Evolutionary conservation across 352 stramenopile genomes (phyloP), one percentile per base, ranked within the genome.

Genomic region (Pythium rhizo-oryzae): DNA sequence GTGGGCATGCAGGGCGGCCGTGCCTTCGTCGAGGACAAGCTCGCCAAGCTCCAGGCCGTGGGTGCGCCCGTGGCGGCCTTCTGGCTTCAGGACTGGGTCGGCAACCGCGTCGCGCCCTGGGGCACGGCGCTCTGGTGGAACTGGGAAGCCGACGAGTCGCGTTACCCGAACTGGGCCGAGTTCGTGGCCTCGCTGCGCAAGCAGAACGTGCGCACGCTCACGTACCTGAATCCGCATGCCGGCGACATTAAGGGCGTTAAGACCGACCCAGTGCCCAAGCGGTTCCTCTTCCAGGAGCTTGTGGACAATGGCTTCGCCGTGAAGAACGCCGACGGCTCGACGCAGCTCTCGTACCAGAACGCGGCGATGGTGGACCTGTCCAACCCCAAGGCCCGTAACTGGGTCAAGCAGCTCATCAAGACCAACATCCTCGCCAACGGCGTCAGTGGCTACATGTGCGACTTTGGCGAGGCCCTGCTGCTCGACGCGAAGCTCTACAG

Each of bases 391-490:
- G 58, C 58, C 44, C 58, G 58, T 30, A 44, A 64, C 21, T 64
- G 44, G 58, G 58, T 64, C 58, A 64, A 64, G 44, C 43, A 52
- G 58, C 44, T 64, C 25, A 54, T 64, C 58, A 64, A 64, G 58
- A 56, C 58, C 43, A 64, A 64, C 47, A 64, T 64, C 58, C 25
- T 64, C 5, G 43, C 43, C 24, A 64, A 56, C n/a, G 58, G 58
- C 12, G 58, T 64, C 24, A 64, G 58, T 37, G 58, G 58, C 44
- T 64, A 64, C 58, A 64, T 64, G n/a, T n/a, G n/a, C n/a, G n/a
- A n/a, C n/a, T n/a, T n/a, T n/a, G n/a, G n/a, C n/a, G n/a, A n/a
- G n/a, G n/a, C n/a, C n/a, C n/a, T n/a, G n/a, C n/a, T n/a, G n/a
- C n/a, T n/a, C n/a, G n/a, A n/a, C n/a, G n/a, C n/a, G n/a, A n/a